Base-by-base conservation (phyloP, 75 land plant genomes). In the Gnetum montanum region DNA sequence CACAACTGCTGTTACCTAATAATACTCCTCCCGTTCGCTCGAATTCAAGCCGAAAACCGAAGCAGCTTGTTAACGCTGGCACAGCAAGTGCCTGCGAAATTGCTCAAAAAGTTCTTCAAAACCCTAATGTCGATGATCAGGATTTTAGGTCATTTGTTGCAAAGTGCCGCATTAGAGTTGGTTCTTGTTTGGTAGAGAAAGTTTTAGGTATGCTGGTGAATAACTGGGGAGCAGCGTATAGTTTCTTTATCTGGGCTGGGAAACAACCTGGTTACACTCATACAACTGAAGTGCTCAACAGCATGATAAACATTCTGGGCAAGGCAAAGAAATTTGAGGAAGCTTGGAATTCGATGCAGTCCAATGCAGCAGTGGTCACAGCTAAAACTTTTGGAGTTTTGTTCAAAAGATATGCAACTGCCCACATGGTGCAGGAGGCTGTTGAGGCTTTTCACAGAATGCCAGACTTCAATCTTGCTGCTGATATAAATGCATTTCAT, bases 241-340 rank as follows among this genome's bases (percentile, higher is more conserved):
- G 72, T 6, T 86, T 86, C 74, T 81, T 81, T 73, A 63, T 68
- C n/a, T 86, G 82, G 82, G 76, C 64, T 40, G 68, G 64, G 20
- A 25, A 47, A 8, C 52, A 67, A 20, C 51, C 24, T 38, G 19
- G 56, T 2, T 78, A 68, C 71, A 5, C 34, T 3, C 85, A 86
- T 76, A 72, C 61, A 12, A 34, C 70, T 23, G 48, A 66, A 13
- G 70, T 82, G 15, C 75, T 50, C 74, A 74, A 82, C 46, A 15
- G 34, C 8, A 63, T 82, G 66, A 56, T 86, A 10, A 76, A 81
- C 66, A 53, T 81, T 8, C 61, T 81, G 33, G 90, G 79, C 19
- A 78, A 75, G 76, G 59, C 52, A 43, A 67, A 74, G 33, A 70
- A 44, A 29, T 60, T 46, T 33, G 34, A 46, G 5, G 31, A 31